Evolutionary conservation across 441 rosid species (phyloP), one percentile per base, ranked within the genome.

Genomic region (Arabidopsis hybrid): DNA sequence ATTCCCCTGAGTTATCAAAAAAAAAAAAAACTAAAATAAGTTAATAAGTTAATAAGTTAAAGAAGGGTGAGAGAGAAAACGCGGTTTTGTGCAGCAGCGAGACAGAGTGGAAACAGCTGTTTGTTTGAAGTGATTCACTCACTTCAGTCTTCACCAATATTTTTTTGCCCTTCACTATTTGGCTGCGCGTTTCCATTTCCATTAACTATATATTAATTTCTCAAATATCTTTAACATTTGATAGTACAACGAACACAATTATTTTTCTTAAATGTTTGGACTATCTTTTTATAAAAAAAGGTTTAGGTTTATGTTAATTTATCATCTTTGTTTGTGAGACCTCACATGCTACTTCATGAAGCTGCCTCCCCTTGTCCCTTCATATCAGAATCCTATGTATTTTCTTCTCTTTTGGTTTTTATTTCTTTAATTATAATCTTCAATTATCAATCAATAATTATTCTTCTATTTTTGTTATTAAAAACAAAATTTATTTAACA

Each of bases 321-420:
- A 69, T 62, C 5, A 9, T 69, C 53, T 51, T 53, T 53, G 52
- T 51, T 61, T 68, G 50, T 8, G 79, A 67, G 79, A 75, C 74
- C 70, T 63, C 60, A 64, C 79, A 76, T 64, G 79, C 60, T 76
- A 76, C 71, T 64, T 76, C 75, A 76, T 60, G 79, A 76, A 76
- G 42, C 56, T 76, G 75, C 75, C 79, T 76, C 52, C 45, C 6
- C 38, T 61, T 40, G 62, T 6, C 56, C 39, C 74, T 26, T 65
- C 79, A 14, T 49, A 70, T 64, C 61, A 63, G 79, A 76, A 76
- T 76, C 79, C 71, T 69, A 69, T 76, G 75, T 57, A 76, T 57
- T 55, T 68, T 59, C 60, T 47, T 59, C 68, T 8, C 42, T 68
- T 67, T 75, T 60, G 36, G 4, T 38, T 62, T 46, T 38, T 49